Base-by-base conservation (phyloP, 129 eudicot genomes). In the Lonicera japonica region DNA sequence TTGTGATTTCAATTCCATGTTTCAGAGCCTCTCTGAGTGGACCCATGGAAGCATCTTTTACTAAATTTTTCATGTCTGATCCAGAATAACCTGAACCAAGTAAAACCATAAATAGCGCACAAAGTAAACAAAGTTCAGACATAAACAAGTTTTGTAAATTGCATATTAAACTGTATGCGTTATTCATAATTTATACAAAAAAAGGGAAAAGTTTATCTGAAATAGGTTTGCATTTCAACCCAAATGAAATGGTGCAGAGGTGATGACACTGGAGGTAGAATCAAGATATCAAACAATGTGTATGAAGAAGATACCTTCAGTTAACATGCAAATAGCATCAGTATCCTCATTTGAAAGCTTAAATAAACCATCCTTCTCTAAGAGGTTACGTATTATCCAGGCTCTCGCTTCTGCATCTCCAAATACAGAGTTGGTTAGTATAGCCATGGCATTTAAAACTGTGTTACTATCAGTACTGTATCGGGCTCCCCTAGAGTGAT, bases 41-140 rank as follows among this genome's bases (percentile, higher is more conserved):
- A 59, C 99, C 99, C 99, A 88, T 94, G 24, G 99, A 88, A 59
- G 99, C 89, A 80, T 94, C 99, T 75, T 94, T 94, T 67, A 94
- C 99, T 67, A 94, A 74, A 76, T 94, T 94, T 73, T 94, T 94
- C 99, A 88, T 94, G 71, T 94, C 99, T 34, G 99, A 94, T 68
- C 99, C 96, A 5, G 96, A 88, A 77, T 94, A 94, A 1, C 99
- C 99, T 94, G 70, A 72, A 56, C 36, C 8, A 62, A 16, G n/a
- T 50, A 50, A 64, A 71, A 46, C 40, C 12, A 56, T 10, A 56
- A 61, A n/a, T 54, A 2, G n/a, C 3, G 50, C 3, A 43, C 50
- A 1, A 43, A 10, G 50, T 43, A 14, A 43, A 43, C 14, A 38
- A 38, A 38, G 6, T 38, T 38, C n/a, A n/a, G n/a, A n/a, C n/a